Evolutionary conservation across 2,329 filamentous ascomycete genomes (phyloP).

Genomic region (Cladosporium sp.): DNA sequence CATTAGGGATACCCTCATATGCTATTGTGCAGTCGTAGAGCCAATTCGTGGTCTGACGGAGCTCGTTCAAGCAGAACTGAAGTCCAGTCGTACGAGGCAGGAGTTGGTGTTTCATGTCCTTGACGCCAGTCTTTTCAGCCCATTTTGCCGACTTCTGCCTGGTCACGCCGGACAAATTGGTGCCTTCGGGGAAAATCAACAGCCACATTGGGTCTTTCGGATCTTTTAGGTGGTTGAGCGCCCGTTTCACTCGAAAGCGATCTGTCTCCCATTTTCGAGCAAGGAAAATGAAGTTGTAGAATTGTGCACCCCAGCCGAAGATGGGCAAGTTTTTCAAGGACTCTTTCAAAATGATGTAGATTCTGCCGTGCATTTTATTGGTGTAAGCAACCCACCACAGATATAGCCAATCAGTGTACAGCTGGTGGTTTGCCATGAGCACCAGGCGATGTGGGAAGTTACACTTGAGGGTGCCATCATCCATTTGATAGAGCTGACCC

Average conservation of each 20-base stretch:
- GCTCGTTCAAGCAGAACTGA: slow-evolving; percentile 72
- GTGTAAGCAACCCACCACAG: slow-evolving; percentile 93
- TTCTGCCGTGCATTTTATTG: slow-evolving; percentile 74
- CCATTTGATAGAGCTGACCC: slow-evolving; percentile 65
- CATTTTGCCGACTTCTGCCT: slow-evolving; percentile 67
- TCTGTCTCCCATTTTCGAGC: slow-evolving; percentile 85
- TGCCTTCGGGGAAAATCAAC: slow-evolving; percentile 81
- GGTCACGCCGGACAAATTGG: slow-evolving; percentile 70
- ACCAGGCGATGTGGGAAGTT: slow-evolving; percentile 77
- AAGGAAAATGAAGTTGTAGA: slow-evolving; percentile 88
- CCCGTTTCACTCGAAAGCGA: slow-evolving; percentile 68
- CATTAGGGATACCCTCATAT: slow-evolving; percentile 86
- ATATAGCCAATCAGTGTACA: slow-evolving; percentile 90
- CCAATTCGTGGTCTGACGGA: slow-evolving; percentile 71
- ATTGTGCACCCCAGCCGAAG: slow-evolving; percentile 75
- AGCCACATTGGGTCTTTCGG: slow-evolving; percentile 83
- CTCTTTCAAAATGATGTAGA: slow-evolving; percentile 89
- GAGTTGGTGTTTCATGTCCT: slow-evolving; percentile 69
- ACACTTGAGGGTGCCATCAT: slow-evolving; percentile 71
- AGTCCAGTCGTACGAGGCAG: slow-evolving; percentile 77
- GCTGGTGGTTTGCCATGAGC: slow-evolving; percentile 82
- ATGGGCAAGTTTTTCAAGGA: slow-evolving; percentile 77
- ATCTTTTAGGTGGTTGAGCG: slow-evolving; percentile 65
- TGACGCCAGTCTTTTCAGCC: slow-evolving; percentile 70
- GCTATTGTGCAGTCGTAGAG: slow-evolving; percentile 92